Evolutionary conservation across 2,329 filamentous ascomycete species (phyloP).

Genomic region (Trichoderma koningiopsis): DNA sequence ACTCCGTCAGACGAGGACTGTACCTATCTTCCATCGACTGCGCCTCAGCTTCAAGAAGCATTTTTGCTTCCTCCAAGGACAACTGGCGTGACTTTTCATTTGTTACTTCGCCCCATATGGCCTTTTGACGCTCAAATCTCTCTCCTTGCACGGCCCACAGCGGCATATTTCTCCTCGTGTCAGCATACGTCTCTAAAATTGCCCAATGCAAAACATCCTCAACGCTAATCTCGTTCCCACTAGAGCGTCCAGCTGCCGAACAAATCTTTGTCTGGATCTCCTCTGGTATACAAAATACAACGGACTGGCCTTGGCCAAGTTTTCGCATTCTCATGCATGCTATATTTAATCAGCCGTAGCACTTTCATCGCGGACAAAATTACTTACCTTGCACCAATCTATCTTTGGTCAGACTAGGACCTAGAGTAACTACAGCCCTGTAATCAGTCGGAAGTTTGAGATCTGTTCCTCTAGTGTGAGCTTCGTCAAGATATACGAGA

Average conservation of each 20-base stretch:
- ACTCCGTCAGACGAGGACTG: too few relatives aligned
- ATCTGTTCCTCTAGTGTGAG: conserved; percentile 70
- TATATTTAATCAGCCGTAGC: conserved; percentile 55
- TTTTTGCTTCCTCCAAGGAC: conserved; percentile 36
- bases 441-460: conserved; percentile 59
- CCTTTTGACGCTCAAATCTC: conserved; percentile 49
- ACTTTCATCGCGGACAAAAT: conserved; percentile 66
- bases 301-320: conserved; percentile 66
- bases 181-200: conserved; percentile 58
- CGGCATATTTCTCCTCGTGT: conserved; percentile 52
- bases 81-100: background rate
- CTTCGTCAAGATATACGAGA: conserved; percentile 68
- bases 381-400: conserved; percentile 64
- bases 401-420: conserved; percentile 66
- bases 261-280: conserved; percentile 60
- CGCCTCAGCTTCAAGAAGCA: conserved; percentile 58
- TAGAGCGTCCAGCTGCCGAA: conserved; percentile 44
- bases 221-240: conserved; percentile 36
- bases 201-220: conserved; percentile 61
- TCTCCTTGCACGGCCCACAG: conserved; percentile 64
- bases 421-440: conserved; percentile 67
- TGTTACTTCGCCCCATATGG: conserved; percentile 36
- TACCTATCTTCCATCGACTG: too few relatives aligned
- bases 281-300: conserved; percentile 60
- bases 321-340: conserved; percentile 73